Base-by-base conservation (phyloP, 306 rosid genomes). In the Sesbania bispinosa region DNA sequence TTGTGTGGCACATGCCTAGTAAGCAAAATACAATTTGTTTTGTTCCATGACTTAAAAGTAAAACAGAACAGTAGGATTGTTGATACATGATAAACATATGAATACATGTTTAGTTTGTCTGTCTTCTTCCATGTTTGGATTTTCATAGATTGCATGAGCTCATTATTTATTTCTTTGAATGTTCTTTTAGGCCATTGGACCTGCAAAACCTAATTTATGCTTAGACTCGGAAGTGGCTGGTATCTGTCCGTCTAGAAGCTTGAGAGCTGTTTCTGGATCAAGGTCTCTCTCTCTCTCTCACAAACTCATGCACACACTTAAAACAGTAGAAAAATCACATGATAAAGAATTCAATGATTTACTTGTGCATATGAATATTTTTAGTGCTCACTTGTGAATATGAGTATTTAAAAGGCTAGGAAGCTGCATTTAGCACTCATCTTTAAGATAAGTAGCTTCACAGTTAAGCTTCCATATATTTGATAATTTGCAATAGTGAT, bases 131-230 rank as follows among this genome's bases (percentile, higher is more conserved):
- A 14, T 74, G 13, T 15, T 36, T 29, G 23, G 35, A 14, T 39
- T 74, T 62, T 38, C 53, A 50, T 35, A 48, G 29, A 75, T 33
- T 30, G 50, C 30, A 42, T 8, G 51, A 66, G 50, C 50, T 60
- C 23, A 38, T 38, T 58, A 67, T 72, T 59, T 61, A 32, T 65
- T 52, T 6, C 30, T 73, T 67, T 46, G 41, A 52, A 60, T 77
- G 48, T 76, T 84, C 65, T 72, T 78, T 63, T 58, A 88, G 97
- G 92, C 83, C 27, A 53, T 81, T 63, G 87, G 86, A 79, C 54
- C 76, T 10, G 77, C 77, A 27, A 80, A 80, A 69, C 74, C 65
- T 79, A 79, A 74, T 70, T 51, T 62, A n/a, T 75, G 70, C 66
- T 48, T 82, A 18, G 94, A 88, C 48, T 79, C 81, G 2, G 94